phyloP scores from a whole-genome alignment of 83 land plant genomes.

The Thuja plicata region DNA sequence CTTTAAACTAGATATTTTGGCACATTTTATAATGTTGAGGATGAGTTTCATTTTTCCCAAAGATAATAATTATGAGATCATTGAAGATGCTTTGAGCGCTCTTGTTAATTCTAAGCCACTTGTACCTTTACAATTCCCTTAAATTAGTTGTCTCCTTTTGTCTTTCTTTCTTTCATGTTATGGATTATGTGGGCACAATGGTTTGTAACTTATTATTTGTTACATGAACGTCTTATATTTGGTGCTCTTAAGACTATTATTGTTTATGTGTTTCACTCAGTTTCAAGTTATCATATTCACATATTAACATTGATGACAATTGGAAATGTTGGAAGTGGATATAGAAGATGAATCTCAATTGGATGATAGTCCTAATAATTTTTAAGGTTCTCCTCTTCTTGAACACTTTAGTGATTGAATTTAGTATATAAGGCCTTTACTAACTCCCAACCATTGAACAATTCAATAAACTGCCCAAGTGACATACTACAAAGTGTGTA shows the following conservation, averaged over 20 bases:
- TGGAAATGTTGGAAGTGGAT: slow-evolving; percentile 79
- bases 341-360: slow-evolving; percentile 76
- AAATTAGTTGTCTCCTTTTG: neutral
- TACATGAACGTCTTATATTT: neutral
- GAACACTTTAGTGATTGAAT: neutral
- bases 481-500: too few species aligned
- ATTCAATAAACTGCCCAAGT: neutral
- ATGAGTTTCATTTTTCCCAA: neutral
- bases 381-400: slow-evolving; percentile 28
- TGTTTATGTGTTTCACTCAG: neutral
- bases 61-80: too few species aligned
- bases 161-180: neutral
- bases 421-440: neutral
- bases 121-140: too few species aligned
- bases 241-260: neutral
- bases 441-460: neutral
- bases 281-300: neutral
- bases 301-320: neutral
- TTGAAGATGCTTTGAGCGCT: neutral
- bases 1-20: neutral
- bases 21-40: neutral
- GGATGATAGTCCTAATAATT: slow-evolving; percentile 73
- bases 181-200: neutral
- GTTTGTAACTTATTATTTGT: neutral
- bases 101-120: neutral